Evolutionary conservation across 306 rosid species (phyloP).

Genomic region (Cucurbita pepo): DNA sequence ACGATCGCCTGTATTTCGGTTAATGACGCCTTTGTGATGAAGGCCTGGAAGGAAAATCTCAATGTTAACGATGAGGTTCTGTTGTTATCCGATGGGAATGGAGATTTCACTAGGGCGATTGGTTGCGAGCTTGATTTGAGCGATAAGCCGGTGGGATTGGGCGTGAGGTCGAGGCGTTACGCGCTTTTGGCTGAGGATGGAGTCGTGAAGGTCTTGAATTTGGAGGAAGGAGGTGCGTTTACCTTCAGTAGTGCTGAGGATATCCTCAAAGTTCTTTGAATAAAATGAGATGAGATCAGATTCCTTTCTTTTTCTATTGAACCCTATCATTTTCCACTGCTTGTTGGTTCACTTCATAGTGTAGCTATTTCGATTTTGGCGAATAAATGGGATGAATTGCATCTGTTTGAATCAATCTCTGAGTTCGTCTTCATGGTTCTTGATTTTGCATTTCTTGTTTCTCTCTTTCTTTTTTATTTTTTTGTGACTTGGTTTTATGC

Average conservation of each 20-base stretch:
- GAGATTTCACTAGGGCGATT: slow-evolving; percentile 62
- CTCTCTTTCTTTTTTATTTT: background rate
- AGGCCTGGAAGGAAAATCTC: slow-evolving; percentile 76
- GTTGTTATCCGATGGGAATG: slow-evolving; percentile 70
- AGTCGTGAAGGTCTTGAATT: slow-evolving; percentile 68
- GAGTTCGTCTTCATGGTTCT: background rate
- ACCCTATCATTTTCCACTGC: background rate
- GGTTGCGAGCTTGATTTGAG: slow-evolving; percentile 80
- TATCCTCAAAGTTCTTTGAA: slow-evolving; percentile 47
- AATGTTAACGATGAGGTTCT: slow-evolving; percentile 58
- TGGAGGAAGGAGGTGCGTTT: slow-evolving; percentile 98
- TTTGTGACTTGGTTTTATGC: background rate
- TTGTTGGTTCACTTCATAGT: background rate
- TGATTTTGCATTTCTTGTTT: background rate
- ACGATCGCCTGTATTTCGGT: slow-evolving; percentile 85
- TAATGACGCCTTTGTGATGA: slow-evolving; percentile 82
- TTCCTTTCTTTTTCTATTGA: background rate
- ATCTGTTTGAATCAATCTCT: background rate
- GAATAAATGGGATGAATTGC: background rate
- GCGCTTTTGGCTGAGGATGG: slow-evolving; percentile 85
- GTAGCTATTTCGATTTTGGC: background rate
- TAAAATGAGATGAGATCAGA: background rate
- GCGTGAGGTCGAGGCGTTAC: slow-evolving; percentile 78
- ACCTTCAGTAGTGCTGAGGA: slow-evolving; percentile 80
- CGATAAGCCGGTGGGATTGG: slow-evolving; percentile 86